Conservation (phyloP, 139 green algal species). For the Chlamydomonas eustigma region DNA sequence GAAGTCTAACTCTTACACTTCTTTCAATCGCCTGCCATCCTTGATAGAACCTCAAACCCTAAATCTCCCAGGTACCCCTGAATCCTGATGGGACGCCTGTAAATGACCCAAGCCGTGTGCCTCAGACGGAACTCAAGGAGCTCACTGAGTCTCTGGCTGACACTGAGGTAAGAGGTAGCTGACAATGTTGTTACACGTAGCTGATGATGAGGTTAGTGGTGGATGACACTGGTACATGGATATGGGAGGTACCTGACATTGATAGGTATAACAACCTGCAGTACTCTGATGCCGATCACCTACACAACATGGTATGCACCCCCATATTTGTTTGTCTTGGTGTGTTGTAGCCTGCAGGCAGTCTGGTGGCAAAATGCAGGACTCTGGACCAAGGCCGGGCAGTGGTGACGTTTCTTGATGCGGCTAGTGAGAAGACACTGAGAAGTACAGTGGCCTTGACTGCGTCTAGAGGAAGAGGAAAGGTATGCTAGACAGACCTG, state of each 20-base stretch:
- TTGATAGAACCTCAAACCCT: no score
- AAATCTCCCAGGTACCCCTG: not conserved
- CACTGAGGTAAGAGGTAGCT: slow-evolving; percentile 57
- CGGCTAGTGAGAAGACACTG: slow-evolving; percentile 93
- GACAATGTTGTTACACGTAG: no score
- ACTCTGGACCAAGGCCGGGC: slow-evolving; percentile 79
- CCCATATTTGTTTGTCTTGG: not conserved
- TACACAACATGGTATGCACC: not conserved
- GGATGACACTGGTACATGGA: no score
- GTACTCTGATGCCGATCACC: no score
- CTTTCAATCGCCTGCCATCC: no score
- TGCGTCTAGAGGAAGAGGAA: slow-evolving; percentile 85
- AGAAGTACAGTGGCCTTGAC: slow-evolving; percentile 92
- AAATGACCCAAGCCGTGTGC: slow-evolving; percentile 35
- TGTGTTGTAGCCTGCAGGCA: slow-evolving; percentile 29
- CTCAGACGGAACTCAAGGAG: slow-evolving; percentile 74
- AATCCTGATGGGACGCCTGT: slow-evolving; percentile 47
- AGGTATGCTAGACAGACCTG: no score
- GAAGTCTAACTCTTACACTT: no score
- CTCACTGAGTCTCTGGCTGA: slow-evolving; percentile 74
- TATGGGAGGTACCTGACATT: no score
- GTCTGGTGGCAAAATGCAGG: slow-evolving; percentile 39
- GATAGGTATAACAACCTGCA: no score
- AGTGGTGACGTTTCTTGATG: slow-evolving; percentile 94
- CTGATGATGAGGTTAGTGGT: no score